Evolutionary conservation across 2,329 filamentous ascomycete genomes (phyloP).

Genomic region (Aureobasidium sp.): DNA sequence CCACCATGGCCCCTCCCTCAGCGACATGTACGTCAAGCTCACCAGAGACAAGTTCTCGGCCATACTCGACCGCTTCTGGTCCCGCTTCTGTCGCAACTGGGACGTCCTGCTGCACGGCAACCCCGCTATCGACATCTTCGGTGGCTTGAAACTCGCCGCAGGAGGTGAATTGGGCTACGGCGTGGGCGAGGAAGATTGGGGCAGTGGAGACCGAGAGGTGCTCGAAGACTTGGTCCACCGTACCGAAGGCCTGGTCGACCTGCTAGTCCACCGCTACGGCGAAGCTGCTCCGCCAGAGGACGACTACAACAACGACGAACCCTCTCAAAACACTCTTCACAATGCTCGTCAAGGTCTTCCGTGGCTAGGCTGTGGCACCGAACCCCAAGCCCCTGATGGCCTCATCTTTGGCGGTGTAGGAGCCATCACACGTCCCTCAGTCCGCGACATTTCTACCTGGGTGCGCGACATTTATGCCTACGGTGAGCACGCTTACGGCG

Average conservation of each 20-base stretch:
- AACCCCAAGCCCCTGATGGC: slow-evolving; percentile 66
- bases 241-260: slow-evolving; percentile 76
- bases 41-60: slow-evolving; percentile 61
- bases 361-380: slow-evolving; percentile 68
- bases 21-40: slow-evolving; percentile 56
- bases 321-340: slow-evolving; percentile 16
- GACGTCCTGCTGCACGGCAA: slow-evolving; percentile 86
- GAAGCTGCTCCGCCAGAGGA: slow-evolving; percentile 31
- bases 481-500: slow-evolving; percentile 76
- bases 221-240: slow-evolving; percentile 76
- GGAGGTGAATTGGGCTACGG: slow-evolving; percentile 88
- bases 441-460: slow-evolving; percentile 72
- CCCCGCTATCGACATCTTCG: slow-evolving; percentile 68
- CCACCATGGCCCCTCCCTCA: slow-evolving; percentile 72
- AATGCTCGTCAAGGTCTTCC: slow-evolving; percentile 20
- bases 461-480: slow-evolving; percentile 79
- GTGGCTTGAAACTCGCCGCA: slow-evolving; percentile 77
- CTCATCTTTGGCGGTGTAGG: slow-evolving; percentile 78
- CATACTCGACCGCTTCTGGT: slow-evolving; percentile 75
- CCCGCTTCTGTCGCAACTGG: slow-evolving; percentile 59
- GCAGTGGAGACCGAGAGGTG: slow-evolving; percentile 87
- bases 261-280: slow-evolving; percentile 82
- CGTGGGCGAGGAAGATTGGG: slow-evolving; percentile 90
- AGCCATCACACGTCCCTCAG: slow-evolving; percentile 58
- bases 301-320: slow-evolving; percentile 15